Base-by-base conservation (phyloP, 2,329 filamentous ascomycete species). In the Alternaria sp. region DNA sequence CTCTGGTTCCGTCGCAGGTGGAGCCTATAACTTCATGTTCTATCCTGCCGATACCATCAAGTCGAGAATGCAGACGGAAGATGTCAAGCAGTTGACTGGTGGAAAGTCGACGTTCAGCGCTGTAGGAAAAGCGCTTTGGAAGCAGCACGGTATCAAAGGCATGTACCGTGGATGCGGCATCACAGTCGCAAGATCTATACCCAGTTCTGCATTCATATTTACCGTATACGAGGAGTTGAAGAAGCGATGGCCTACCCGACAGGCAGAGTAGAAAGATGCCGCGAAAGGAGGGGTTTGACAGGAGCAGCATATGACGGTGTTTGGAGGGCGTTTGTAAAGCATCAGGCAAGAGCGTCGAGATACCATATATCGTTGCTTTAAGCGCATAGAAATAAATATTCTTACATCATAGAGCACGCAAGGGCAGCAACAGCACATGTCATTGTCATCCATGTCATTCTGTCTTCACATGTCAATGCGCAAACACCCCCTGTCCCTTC, bases 11-110 rank as follows among this genome's bases (percentile, higher is more conserved):
- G 88, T 89, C 7, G 95, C 94, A 4, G 95, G 95, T 54, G 91
- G 97, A 82, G 89, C 89, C 36, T 99, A 99, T 81, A 99, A 99
- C 78, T 98, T 98, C 76, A 82, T 96, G 22, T 97, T 98, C 83
- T 99, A 95, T 77, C 95, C 95, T 0, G 95, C 95, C 51, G 95
- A 99, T 77, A 99, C 95, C 0, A 91, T 99, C 82, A 99, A 99
- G 81, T 96, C 92, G 18, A 89, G 94, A 48, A 97, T 99, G 89
- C 95, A 99, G 81, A 99, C 95, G 0, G 86, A 91, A 54, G 90
- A 93, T 5, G 83, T 92, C 43, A 86, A 85, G 32, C 82, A 79
- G 12, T 69, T 83, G 8, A 80, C 82, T 22, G 82, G 82, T 2
- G 80, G 81, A 56, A 85, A 85, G 54, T 86, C 86, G 42, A 89